Evolutionary conservation across 2,329 filamentous ascomycete genomes (phyloP).

Genomic region (Fusarium napiforme): DNA sequence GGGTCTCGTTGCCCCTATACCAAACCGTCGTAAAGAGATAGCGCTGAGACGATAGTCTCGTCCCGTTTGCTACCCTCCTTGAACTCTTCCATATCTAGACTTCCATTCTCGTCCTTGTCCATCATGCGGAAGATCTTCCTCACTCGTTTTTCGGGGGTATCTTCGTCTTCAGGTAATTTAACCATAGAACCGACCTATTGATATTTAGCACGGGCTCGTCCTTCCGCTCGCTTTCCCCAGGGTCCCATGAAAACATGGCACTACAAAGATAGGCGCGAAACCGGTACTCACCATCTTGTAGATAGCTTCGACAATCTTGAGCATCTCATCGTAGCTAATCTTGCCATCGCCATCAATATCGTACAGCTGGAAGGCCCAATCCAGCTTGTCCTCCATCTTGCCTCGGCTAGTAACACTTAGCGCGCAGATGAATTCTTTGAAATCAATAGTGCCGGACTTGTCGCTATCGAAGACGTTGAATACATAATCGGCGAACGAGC

Average conservation of each 20-base stretch:
- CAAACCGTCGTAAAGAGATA: slow-evolving; percentile 95
- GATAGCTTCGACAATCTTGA: slow-evolving; percentile 97
- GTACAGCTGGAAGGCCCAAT: slow-evolving; percentile 99
- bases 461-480: slow-evolving; percentile 99
- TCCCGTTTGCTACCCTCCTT: slow-evolving; percentile 99
- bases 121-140: slow-evolving; percentile 99
- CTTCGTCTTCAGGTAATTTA: slow-evolving; percentile 97
- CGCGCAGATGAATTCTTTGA: slow-evolving; percentile 99
- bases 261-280: background rate
- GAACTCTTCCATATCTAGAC: slow-evolving; percentile 96
- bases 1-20: slow-evolving; percentile 64
- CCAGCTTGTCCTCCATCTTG: slow-evolving; percentile 99
- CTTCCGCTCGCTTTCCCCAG: background rate
- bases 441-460: slow-evolving; percentile 97
- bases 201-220: slow-evolving; percentile 12
- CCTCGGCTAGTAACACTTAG: slow-evolving; percentile 95
- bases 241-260: background rate
- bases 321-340: slow-evolving; percentile 99
- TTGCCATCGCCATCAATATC: slow-evolving; percentile 99
- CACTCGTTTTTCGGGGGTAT: slow-evolving; percentile 98
- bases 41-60: slow-evolving; percentile 96
- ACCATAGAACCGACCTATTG: slow-evolving; percentile 96
- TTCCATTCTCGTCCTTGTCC: slow-evolving; percentile 99
- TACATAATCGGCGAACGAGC: slow-evolving; percentile 97
- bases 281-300: slow-evolving; percentile 89